Evolutionary conservation across 768 basidiomycete genomes (phyloP), one percentile per base, ranked within the genome.

Genomic region (Leccinellum rugosiceps): DNA sequence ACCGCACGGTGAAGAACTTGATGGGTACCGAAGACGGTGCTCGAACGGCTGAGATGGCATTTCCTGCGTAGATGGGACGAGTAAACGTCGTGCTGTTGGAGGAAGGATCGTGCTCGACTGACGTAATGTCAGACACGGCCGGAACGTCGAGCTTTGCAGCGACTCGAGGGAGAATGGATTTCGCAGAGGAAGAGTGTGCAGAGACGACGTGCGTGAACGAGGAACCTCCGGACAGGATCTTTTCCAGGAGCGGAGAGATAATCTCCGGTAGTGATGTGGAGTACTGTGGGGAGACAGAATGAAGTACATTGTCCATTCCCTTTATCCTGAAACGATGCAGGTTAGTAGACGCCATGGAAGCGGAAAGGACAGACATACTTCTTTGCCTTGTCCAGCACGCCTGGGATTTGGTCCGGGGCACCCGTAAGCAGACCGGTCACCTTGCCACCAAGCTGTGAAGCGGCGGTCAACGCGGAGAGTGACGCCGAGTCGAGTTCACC

Each of bases 11-110:
- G 75, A 98, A 93, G 72, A 99, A 85, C 72, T 98, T 98, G 76
- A 94, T 74, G 30, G 83, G 81, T 65, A 97, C 80, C 52, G 82
- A 81, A n/a, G 84, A 82, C 0, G 86, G 77, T 0, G 90, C 90
- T 58, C 87, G 86, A 63, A 99, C 87, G 44, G 94, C 96, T 25
- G 94, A 83, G 55, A 98, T 93, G 46, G 97, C 97, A 68, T 98
- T 98, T 50, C 97, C 97, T 23, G 97, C 97, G 66, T 99, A 98
- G 66, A 98, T 97, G 26, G 93, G 94, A 25, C 96, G 90, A 5
- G 90, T 86, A 72, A 95, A 98, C 1, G 86, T 92, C 38, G 92
- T 93, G 64, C 79, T 81, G 62, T 88, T 87, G 32, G 85, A 83
- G 3, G 86, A 72, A 28, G 74, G 55, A 65, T 92, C 88, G 69